These are phyloP conservation scores for Thamnidium elegans DNA, from an alignment of 192 early-diverging fungal genomes.

Conservation along the genomic window DNA sequence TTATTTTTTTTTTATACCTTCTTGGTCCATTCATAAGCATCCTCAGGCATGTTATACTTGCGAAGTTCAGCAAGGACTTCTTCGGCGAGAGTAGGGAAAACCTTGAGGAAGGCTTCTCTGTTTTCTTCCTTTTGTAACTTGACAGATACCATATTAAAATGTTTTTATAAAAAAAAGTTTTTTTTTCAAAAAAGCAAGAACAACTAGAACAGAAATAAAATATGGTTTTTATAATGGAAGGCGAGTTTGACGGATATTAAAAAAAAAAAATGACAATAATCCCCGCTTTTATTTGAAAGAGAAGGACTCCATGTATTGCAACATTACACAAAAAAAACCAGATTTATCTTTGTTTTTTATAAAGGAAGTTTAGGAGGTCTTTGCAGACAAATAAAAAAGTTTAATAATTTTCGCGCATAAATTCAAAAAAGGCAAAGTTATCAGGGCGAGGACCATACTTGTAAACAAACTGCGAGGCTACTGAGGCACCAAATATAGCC, in stretches of 20 bases:
- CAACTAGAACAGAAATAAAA: neutral
- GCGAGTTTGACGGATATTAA: neutral
- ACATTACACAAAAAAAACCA: neutral
- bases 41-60: slow-evolving; percentile 64
- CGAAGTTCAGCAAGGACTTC: slow-evolving; percentile 75
- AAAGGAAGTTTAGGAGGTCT: neutral
- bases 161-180: neutral
- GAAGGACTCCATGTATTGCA: neutral
- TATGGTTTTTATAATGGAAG: neutral
- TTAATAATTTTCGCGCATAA: slow-evolving; percentile 56
- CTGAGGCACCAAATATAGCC: slow-evolving; percentile 96
- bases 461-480: slow-evolving; percentile 96
- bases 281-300: neutral
- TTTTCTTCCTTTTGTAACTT: slow-evolving; percentile 38
- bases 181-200: neutral
- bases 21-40: slow-evolving; percentile 65
- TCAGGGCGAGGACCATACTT: slow-evolving; percentile 90
- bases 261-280: neutral
- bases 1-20: slow-evolving; percentile 34
- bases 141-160: slow-evolving; percentile 30
- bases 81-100: slow-evolving; percentile 69
- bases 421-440: slow-evolving; percentile 99
- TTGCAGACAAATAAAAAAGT: neutral
- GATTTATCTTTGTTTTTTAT: too few relatives aligned
- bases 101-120: slow-evolving; percentile 64